Percentiles rank a stretch among this genome's conserved stretches.
Evolutionary conservation across 768 basidiomycete genomes (phyloP).

Genomic region (Termitomyces sp.): DNA sequence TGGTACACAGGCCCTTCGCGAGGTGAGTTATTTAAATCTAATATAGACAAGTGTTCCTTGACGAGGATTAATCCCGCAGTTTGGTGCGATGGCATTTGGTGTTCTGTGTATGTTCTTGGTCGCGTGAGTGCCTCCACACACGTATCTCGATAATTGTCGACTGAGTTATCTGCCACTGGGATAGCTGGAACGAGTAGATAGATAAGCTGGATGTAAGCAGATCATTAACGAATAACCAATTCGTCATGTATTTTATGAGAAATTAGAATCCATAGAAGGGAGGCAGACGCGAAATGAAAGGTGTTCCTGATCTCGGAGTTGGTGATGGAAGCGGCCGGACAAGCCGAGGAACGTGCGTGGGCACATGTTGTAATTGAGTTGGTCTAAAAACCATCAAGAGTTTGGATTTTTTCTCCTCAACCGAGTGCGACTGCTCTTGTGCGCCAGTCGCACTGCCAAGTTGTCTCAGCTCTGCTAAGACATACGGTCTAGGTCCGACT

Average conservation of each 20-base stretch:
- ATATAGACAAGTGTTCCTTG: conserved; percentile 8
- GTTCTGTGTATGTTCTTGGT: conserved; percentile 90
- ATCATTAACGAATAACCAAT: too few relatives aligned
- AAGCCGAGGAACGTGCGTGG: conserved; percentile 56
- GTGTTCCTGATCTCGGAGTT: conserved; percentile 7
- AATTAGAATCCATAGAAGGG: not conserved
- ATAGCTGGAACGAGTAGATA: conserved; percentile 71
- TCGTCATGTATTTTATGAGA: too few relatives aligned
- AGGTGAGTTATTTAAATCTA: conserved; percentile 46
- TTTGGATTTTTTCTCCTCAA: conserved; percentile 21
- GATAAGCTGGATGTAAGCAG: not conserved
- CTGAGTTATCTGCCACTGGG: not conserved
- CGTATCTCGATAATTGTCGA: not conserved
- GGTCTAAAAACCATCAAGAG: conserved; percentile 8
- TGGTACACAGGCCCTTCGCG: conserved; percentile 84
- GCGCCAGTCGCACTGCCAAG: not conserved
- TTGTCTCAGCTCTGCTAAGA: conserved; percentile 7
- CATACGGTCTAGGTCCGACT: conserved; percentile 1
- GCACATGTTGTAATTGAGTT: conserved; percentile 19
- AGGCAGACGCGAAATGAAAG: not conserved
- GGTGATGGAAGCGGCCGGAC: conserved; percentile 12
- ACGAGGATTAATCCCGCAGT: conserved; percentile 43
- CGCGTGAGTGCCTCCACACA: conserved; percentile 59
- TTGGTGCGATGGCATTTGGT: conserved; percentile 88
- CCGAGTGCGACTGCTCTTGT: not conserved